Evolutionary conservation across 1,284 basidiomycete species (phyloP), one percentile per base, ranked within the genome.

Genomic region (Fomitopsis betulina): DNA sequence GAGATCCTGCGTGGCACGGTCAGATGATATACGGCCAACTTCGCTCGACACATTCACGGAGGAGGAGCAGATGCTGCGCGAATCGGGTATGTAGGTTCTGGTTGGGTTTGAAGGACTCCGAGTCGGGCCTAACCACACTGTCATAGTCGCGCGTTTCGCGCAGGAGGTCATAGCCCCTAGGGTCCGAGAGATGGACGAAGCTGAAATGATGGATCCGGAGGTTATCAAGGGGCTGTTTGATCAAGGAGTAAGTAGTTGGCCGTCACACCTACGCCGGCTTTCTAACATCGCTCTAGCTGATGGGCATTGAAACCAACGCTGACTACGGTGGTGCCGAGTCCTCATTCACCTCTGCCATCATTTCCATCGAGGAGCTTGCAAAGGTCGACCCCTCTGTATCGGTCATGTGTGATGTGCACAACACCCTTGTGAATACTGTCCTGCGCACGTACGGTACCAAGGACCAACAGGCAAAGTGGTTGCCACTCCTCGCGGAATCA

Each of bases 161-260:
- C 79, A 84, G 60, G 94, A 98, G 57, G 87, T 96, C 35, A 85
- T 99, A 23, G 91, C 76, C 10, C 96, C 97, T 49, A 93, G 87
- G 71, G 96, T 98, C 57, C 84, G 88, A 42, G 93, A 95, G 70
- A 99, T 99, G 97, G 96, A 99, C 72, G 96, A 99, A 79, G 89
- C 89, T 55, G 97, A 99, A 75, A 79, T 78, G 68, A 99, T 99
- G 97, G 94, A 98, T 72, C 87, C 92, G 1, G 79, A 76, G 2
- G 76, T 99, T 67, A 94, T 99, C 71, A 83, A 93, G 69, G 93
- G 89, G 0, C 82, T 98, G 21, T 99, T 98, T 63, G 94, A 98
- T 60, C 94, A 98, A 76, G 96, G 96, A 33, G 94, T 98, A 70
- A 66, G 89, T 76, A 23, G 27, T 55, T 21, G 27, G 54, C 33